Evolutionary conservation across 768 basidiomycete genomes (phyloP), one percentile per base, ranked within the genome.

Genomic region (Postia placenta): DNA sequence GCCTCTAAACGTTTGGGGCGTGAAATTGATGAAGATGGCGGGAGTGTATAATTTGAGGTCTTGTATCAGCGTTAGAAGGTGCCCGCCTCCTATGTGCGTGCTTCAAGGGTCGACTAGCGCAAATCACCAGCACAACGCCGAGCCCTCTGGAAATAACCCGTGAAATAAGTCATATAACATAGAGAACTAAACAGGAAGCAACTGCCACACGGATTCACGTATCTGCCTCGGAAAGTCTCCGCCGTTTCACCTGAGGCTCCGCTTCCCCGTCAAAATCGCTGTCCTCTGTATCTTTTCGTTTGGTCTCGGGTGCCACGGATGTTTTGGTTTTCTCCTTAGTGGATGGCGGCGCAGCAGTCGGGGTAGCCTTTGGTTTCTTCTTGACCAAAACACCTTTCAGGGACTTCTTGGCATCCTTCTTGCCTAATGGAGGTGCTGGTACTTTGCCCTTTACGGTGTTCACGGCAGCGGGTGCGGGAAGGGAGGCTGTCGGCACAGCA

Each of bases 311-410:
- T 42, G 56, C 25, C 24, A 53, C 27, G 4, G 11, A 4, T 4
- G 45, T 35, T 5, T 45, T 26, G 5, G 54, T 40, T 22, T 22
- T 50, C 47, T 49, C 47, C 52, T 49, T 35, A 49, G 36, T 19
- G 27, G 58, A 54, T 38, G 59, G 38, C 4, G 46, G 19, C 3
- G 46, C 3, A 17, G 45, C 28, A 36, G 28, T 24, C 14, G 53
- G 43, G 20, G 42, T 20, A 15, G 52, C 19, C 60, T 84, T 87
- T 12, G 70, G 50, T 63, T 80, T 89, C 65, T 83, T 90, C 71
- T 89, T 92, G 42, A 88, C 80, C 14, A 92, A 69, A 6, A 90
- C 84, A 17, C 89, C 89, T 59, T 89, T 92, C 37, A 92, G 69
- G 2, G 75, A 63, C 54, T 76, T 79, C 65, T 87, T 90, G 27